Percentiles rank a stretch among this genome's conserved stretches.
These are phyloP conservation scores for Pichia thaimueangensis DNA, from an alignment of 805 yeast species.

Conservation along the genomic window DNA sequence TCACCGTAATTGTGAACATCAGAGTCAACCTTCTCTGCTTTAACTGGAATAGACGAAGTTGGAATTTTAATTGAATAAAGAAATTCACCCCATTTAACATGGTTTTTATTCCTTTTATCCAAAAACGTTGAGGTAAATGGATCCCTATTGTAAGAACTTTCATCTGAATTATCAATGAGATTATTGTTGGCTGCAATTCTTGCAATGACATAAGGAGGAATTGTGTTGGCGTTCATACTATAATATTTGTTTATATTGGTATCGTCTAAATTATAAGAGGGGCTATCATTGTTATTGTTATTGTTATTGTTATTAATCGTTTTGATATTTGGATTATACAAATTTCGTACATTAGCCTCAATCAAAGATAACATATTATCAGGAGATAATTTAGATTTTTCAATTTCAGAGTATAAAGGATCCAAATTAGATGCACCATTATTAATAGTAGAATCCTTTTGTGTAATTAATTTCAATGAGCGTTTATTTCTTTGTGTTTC, in stretches of 20 bases:
- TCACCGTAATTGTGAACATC: not conserved
- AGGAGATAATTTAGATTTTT: too few relatives aligned
- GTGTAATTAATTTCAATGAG: not conserved
- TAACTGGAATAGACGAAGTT: constrained; percentile 2
- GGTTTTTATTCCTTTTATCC: constrained; percentile 6
- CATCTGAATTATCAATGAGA: not conserved
- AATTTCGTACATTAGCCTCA: constrained; percentile 1
- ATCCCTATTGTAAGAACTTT: constrained; percentile 8
- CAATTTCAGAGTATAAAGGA: too few relatives aligned
- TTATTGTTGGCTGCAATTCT: constrained; percentile 4
- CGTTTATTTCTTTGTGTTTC: not conserved
- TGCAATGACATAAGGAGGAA: constrained; percentile 18
- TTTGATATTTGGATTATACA: too few relatives aligned
- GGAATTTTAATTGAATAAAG: constrained; percentile 14
- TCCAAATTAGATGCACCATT: not conserved
- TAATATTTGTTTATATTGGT: constrained; percentile 2
- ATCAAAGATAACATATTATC: not conserved
- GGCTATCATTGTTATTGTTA: not conserved
- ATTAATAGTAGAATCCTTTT: not conserved
- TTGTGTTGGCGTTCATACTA: constrained; percentile 9
- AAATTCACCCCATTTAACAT: constrained; percentile 17
- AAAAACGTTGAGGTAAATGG: constrained; percentile 17
- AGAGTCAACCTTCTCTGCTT: not conserved
- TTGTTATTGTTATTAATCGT: too few relatives aligned
- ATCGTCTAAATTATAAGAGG: not conserved